Conservation (phyloP, 179 eudicot genomes). For the Carnegiea gigantea region DNA sequence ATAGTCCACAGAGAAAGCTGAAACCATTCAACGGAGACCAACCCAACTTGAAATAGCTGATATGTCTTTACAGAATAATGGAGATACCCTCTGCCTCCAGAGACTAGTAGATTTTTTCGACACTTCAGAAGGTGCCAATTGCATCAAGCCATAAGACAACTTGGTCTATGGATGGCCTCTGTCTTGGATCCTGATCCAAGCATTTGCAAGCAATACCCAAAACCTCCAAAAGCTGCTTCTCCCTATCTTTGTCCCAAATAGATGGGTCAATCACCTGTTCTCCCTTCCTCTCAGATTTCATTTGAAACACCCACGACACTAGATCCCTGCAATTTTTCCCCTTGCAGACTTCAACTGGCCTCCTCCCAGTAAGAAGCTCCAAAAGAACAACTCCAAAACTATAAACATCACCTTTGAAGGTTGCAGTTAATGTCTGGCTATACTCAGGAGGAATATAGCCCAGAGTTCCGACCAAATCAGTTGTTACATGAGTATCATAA, state of each 20-base stretch:
- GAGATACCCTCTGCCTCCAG: slow-evolving; percentile 18
- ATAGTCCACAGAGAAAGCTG: slow-evolving; percentile 19
- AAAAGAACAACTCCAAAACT: slow-evolving; percentile 90
- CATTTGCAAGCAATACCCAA: slow-evolving; percentile 77
- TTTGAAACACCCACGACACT: slow-evolving; percentile 87
- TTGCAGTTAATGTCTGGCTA: slow-evolving; percentile 80
- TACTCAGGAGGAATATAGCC: slow-evolving; percentile 96
- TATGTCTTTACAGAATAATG: slow-evolving; percentile 36
- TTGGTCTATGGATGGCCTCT: slow-evolving; percentile 77
- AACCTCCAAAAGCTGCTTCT: slow-evolving; percentile 70
- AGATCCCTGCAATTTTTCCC: slow-evolving; percentile 84
- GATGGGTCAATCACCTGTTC: slow-evolving; percentile 65
- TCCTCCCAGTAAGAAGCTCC: slow-evolving; percentile 77
- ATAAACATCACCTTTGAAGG: slow-evolving; percentile 90
- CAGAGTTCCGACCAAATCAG: slow-evolving; percentile 88
- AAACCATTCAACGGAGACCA: slow-evolving; percentile 21
- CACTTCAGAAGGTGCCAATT: slow-evolving; percentile 32
- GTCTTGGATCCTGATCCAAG: slow-evolving; percentile 67
- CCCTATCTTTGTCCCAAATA: slow-evolving; percentile 52
- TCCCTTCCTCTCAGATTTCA: slow-evolving; percentile 70
- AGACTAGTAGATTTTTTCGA: slow-evolving; percentile 24
- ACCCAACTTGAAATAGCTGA: slow-evolving; percentile 20
- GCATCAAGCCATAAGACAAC: slow-evolving; percentile 80
- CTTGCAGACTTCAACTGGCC: slow-evolving; percentile 92
- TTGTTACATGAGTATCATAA: slow-evolving; percentile 89